These are phyloP conservation scores for Barnettozyma sucrosica DNA, from an alignment of 805 yeast genomes.

Conservation along the genomic window DNA sequence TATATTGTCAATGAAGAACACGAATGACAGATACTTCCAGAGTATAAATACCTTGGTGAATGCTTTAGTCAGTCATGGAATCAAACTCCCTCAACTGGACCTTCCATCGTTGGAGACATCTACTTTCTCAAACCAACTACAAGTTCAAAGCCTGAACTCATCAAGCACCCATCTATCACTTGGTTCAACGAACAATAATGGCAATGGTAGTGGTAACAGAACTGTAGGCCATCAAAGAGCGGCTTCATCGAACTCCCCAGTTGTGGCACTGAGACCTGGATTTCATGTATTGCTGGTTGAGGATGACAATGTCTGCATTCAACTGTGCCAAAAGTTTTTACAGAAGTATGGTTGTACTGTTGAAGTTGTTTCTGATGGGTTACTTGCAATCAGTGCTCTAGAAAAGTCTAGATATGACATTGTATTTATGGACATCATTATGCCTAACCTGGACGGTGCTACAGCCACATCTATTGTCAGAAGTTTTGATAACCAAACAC, in stretches of 20 bases:
- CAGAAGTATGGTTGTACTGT: slow-evolving; percentile 88
- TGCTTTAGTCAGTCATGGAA: slow-evolving; percentile 51
- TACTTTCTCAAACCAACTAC: slow-evolving; percentile 9
- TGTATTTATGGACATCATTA: slow-evolving; percentile 81
- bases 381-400: slow-evolving; percentile 75
- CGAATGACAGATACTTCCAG: slow-evolving; percentile 50
- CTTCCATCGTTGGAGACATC: slow-evolving; percentile 34
- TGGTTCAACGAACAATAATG: slow-evolving; percentile 11
- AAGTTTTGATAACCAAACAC: slow-evolving; percentile 76
- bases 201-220: slow-evolving; percentile 4
- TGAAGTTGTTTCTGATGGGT: slow-evolving; percentile 88
- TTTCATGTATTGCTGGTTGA: slow-evolving; percentile 74
- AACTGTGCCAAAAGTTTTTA: slow-evolving; percentile 74
- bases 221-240: slow-evolving; percentile 5
- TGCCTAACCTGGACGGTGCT: slow-evolving; percentile 86
- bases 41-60: slow-evolving; percentile 46
- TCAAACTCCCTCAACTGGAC: slow-evolving; percentile 60
- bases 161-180: neutral
- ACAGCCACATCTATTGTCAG: slow-evolving; percentile 88
- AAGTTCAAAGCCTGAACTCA: neutral
- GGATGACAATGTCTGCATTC: slow-evolving; percentile 78
- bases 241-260: neutral
- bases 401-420: slow-evolving; percentile 69
- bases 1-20: slow-evolving; percentile 47
- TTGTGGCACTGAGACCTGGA: slow-evolving; percentile 31